Conservation (phyloP, 1,284 basidiomycete species). For the Pascua guehoae region DNA sequence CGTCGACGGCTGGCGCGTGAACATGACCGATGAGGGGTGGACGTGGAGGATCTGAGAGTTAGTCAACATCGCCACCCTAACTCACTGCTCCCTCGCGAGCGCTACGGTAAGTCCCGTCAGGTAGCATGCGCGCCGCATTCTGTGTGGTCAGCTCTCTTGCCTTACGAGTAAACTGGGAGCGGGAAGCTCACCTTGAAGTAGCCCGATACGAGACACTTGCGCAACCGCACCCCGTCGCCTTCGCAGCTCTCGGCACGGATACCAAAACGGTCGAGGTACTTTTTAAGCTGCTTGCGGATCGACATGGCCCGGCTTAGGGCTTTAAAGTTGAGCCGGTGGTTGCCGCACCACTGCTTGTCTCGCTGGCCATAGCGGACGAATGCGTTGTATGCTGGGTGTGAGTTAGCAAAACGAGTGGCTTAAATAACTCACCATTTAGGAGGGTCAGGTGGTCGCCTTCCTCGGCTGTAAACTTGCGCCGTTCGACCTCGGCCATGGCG, state of each 20-base stretch:
- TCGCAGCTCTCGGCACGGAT: constrained; percentile 75
- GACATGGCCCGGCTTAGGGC: constrained; percentile 87
- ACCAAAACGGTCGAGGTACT: constrained; percentile 83
- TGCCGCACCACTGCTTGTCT: constrained; percentile 79
- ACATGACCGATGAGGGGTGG: constrained; percentile 91
- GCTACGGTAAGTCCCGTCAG: constrained; percentile 83
- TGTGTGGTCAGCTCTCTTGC: constrained; percentile 12
- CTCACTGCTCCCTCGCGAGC: constrained; percentile 74
- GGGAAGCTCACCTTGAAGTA: constrained; percentile 65
- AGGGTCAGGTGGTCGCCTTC: constrained; percentile 95
- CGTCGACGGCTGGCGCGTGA: constrained; percentile 81
- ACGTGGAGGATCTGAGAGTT: constrained; percentile 68
- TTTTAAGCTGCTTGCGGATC: constrained; percentile 86
- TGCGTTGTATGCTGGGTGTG: constrained; percentile 73
- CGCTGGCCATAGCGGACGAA: constrained; percentile 78
- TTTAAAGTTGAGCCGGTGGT: constrained; percentile 86
- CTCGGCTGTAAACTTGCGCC: constrained; percentile 91
- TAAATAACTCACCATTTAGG: constrained; percentile 64
- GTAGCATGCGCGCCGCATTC: constrained; percentile 82
- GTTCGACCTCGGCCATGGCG: constrained; percentile 79
- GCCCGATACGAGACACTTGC: constrained; percentile 81
- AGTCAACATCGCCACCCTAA: constrained; percentile 17
- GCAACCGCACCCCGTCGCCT: constrained; percentile 71
- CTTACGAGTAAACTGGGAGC: background rate
- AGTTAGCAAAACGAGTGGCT: background rate